Percentiles rank a stretch among this genome's conserved stretches.
phyloP scores from a whole-genome alignment of 2,329 filamentous ascomycete genomes.

The Aspergillus quadrilineatus region DNA sequence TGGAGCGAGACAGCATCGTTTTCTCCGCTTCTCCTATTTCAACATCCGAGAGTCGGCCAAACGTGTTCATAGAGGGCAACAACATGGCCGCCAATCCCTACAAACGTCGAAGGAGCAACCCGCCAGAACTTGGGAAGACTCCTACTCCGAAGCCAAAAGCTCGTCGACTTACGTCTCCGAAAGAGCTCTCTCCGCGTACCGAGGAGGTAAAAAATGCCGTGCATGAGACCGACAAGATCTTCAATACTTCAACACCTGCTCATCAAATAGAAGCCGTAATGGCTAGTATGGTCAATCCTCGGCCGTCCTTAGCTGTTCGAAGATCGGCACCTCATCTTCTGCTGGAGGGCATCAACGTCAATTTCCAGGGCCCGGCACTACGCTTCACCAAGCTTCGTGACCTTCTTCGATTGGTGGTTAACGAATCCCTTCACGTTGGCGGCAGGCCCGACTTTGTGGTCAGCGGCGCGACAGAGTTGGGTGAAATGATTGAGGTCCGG shows the following conservation, averaged over 20 bases:
- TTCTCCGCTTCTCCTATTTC: conserved; percentile 25
- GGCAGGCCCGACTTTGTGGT: conserved; percentile 50
- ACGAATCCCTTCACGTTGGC: conserved; percentile 49
- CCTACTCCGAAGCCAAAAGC: conserved; percentile 41
- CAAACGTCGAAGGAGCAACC: conserved; percentile 47
- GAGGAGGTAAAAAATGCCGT: conserved; percentile 43
- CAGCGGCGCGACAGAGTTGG: conserved; percentile 43
- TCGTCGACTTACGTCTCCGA: conserved; percentile 30
- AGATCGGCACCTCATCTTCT: conserved; percentile 37
- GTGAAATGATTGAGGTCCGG: conserved; percentile 48
- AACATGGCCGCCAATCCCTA: conserved; percentile 45
- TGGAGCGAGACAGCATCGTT: conserved; percentile 39
- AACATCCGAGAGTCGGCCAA: conserved; percentile 38
- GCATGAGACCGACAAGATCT: conserved; percentile 44
- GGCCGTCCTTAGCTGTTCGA: conserved; percentile 36
- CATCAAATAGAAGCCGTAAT: conserved; percentile 41
- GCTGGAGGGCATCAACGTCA: conserved; percentile 38
- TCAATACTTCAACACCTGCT: conserved; percentile 37
- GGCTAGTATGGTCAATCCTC: conserved; percentile 38
- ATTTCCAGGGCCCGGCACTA: conserved; percentile 35
- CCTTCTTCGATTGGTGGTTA: conserved; percentile 47
- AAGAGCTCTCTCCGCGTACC: conserved; percentile 40
- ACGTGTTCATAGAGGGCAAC: conserved; percentile 44
- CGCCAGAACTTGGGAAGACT: conserved; percentile 35
- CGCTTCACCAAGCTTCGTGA: conserved; percentile 48